Percentiles rank a stretch among this genome's conserved stretches.
phyloP scores from a whole-genome alignment of 208 protist species.

The Leishmania turanica region DNA sequence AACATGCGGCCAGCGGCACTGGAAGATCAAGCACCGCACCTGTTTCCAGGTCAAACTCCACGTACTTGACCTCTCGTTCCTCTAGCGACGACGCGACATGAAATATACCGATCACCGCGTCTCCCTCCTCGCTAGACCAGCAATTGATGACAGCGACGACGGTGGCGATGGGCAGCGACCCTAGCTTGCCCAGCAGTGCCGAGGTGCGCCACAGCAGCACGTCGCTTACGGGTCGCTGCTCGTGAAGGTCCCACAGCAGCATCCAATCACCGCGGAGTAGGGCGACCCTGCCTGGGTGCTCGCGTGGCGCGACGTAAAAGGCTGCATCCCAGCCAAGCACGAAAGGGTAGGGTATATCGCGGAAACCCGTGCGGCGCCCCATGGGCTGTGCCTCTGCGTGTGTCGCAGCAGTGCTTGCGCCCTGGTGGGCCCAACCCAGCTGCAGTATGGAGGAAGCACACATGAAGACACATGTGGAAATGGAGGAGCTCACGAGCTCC shows the following conservation, averaged over 20 bases:
- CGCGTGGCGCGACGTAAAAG: constrained; percentile 55
- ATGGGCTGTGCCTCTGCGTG: constrained; percentile 21
- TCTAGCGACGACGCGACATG: constrained; percentile 13
- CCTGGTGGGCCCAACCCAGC: constrained; percentile 5
- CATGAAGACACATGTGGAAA: constrained; percentile 4
- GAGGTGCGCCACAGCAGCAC: constrained; percentile 19
- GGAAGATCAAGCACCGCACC: constrained; percentile 10
- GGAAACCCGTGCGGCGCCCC: constrained; percentile 44
- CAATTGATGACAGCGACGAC: constrained; percentile 24
- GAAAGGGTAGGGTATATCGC: constrained; percentile 61
- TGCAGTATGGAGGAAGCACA: constrained; percentile 6
- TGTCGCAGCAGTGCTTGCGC: constrained; percentile 15
- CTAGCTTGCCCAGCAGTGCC: constrained; percentile 27
- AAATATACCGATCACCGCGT: constrained; percentile 16
- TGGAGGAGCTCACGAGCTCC: background rate
- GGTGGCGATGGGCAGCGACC: constrained; percentile 36
- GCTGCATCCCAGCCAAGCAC: constrained; percentile 53
- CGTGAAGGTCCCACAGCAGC: constrained; percentile 61
- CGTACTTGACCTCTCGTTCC: constrained; percentile 12
- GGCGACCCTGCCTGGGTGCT: constrained; percentile 37
- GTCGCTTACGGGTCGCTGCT: constrained; percentile 10
- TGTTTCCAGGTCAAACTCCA: constrained; percentile 19
- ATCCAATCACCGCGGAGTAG: constrained; percentile 47
- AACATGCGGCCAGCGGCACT: background rate
- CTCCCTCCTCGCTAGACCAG: constrained; percentile 10